A percentile compares a stretch with the other conserved stretches of the same genome.
Evolutionary conservation across 805 yeast genomes (phyloP).

Genomic region (Kuraishia piskuri): DNA sequence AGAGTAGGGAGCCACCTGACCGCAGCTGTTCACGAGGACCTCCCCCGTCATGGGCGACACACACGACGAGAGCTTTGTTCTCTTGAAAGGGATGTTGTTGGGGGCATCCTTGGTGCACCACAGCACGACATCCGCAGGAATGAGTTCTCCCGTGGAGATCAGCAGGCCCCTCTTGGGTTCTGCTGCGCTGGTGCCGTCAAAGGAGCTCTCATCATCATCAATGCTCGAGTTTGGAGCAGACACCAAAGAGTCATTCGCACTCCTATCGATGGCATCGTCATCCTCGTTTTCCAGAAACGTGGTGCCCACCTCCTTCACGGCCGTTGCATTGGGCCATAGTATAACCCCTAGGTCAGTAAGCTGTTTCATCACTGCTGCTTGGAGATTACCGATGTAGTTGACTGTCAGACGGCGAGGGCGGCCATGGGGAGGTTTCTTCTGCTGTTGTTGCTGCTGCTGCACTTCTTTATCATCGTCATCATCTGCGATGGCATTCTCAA

Average conservation of each 20-base stretch:
- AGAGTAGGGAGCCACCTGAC: neutral
- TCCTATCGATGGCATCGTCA: neutral
- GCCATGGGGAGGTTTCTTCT: neutral
- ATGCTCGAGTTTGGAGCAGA: slow-evolving; percentile 1
- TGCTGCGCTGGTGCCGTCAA: neutral
- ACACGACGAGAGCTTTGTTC: slow-evolving; percentile 1
- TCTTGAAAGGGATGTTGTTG: slow-evolving; percentile 3
- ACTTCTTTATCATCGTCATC: neutral
- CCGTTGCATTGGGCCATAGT: neutral
- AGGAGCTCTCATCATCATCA: neutral
- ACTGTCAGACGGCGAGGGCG: neutral
- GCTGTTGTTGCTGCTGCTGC: neutral
- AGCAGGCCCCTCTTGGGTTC: neutral
- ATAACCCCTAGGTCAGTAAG: slow-evolving; percentile 4
- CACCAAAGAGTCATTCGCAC: neutral
- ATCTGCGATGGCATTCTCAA: neutral
- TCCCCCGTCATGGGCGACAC: slow-evolving; percentile 6
- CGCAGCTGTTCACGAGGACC: slow-evolving; percentile 4
- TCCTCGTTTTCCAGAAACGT: neutral
- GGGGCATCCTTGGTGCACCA: slow-evolving; percentile 7
- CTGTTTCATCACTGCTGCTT: neutral
- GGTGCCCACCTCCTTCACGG: neutral
- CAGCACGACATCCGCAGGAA: slow-evolving; percentile 5
- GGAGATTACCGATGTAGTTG: neutral
- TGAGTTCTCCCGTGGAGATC: neutral